phyloP scores from a whole-genome alignment of 2,329 filamentous ascomycete genomes.

The Iodosphaeria phyllophila region DNA sequence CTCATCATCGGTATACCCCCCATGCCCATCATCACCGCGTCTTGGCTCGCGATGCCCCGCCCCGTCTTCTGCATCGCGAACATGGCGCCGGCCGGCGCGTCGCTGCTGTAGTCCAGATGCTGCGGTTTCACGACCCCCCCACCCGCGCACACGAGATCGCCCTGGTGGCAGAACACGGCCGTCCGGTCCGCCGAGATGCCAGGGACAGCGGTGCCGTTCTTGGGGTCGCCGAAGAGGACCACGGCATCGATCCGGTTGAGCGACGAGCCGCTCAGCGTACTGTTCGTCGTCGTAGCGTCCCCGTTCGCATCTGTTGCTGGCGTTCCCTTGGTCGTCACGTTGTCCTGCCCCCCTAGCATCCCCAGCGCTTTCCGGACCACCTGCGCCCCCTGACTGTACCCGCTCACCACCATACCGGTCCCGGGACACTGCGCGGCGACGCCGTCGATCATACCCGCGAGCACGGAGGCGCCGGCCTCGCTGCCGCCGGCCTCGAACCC shows the following conservation, averaged over 20 bases:
- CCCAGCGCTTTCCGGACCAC: conserved; percentile 10
- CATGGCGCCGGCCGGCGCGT: conserved; percentile 8
- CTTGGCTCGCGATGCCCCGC: conserved; percentile 8
- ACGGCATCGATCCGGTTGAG: conserved; percentile 9
- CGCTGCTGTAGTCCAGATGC: conserved; percentile 10
- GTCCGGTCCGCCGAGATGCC: conserved; percentile 4
- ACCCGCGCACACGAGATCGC: conserved; percentile 10
- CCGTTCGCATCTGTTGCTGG: too few species aligned
- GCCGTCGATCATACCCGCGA: conserved; percentile 5
- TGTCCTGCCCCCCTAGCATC: conserved; percentile 6
- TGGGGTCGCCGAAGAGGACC: conserved; percentile 12
- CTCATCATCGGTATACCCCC: conserved; percentile 2
- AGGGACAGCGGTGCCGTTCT: conserved; percentile 5
- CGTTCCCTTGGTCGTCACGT: too few species aligned
- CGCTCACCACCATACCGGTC: conserved; percentile 21
- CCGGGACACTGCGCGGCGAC: conserved; percentile 15
- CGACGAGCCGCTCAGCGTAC: too few species aligned
- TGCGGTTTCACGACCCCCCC: conserved; percentile 7
- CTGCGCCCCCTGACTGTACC: conserved; percentile 16
- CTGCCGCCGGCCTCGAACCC: conserved; percentile 10
- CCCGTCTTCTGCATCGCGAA: conserved; percentile 9
- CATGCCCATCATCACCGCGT: conserved; percentile 9
- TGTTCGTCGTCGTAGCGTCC: too few species aligned
- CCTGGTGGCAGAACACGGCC: conserved; percentile 7
- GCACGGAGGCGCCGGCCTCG: conserved; percentile 4